Conservation (phyloP, 2,329 filamentous ascomycete species). For the Cadophora sp. region DNA sequence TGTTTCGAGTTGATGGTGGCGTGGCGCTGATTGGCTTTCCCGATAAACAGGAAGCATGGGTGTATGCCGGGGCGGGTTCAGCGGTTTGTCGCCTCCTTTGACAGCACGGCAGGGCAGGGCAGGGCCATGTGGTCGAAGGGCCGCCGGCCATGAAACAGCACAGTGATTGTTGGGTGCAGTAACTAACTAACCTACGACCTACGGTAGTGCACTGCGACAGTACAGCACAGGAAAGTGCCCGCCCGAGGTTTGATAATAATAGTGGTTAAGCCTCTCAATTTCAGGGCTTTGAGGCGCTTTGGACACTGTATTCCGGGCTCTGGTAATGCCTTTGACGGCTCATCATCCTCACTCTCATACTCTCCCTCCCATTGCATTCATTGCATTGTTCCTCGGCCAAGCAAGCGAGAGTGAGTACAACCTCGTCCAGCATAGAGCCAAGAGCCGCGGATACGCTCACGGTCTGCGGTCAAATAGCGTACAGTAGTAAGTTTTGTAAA, state of each 20-base stretch:
- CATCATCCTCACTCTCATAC: not conserved
- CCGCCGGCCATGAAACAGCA: slow-evolving; percentile 1
- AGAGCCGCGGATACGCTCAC: slow-evolving; percentile 5
- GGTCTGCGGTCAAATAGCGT: not conserved
- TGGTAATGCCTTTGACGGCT: slow-evolving; percentile 5
- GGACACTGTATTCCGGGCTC: not conserved
- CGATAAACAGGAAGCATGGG: slow-evolving; percentile 13
- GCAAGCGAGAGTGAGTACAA: no score
- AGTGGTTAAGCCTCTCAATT: not conserved
- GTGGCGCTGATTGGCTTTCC: slow-evolving; percentile 13
- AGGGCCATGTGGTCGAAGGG: not conserved
- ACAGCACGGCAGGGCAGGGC: not conserved
- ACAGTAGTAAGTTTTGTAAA: not conserved
- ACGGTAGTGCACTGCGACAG: no score
- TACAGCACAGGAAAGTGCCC: not conserved
- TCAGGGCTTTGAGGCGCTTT: slow-evolving; percentile 5
- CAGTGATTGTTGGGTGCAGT: not conserved
- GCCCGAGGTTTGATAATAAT: not conserved
- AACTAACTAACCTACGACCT: no score
- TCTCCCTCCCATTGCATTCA: no score
- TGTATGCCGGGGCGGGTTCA: not conserved
- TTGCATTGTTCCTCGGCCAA: not conserved
- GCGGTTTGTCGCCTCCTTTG: slow-evolving; percentile 9
- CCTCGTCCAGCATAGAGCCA: not conserved
- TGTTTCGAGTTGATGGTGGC: slow-evolving; percentile 28